phyloP scores from a whole-genome alignment of 352 stramenopile species.

The Globisporangium acanthophoron region DNA sequence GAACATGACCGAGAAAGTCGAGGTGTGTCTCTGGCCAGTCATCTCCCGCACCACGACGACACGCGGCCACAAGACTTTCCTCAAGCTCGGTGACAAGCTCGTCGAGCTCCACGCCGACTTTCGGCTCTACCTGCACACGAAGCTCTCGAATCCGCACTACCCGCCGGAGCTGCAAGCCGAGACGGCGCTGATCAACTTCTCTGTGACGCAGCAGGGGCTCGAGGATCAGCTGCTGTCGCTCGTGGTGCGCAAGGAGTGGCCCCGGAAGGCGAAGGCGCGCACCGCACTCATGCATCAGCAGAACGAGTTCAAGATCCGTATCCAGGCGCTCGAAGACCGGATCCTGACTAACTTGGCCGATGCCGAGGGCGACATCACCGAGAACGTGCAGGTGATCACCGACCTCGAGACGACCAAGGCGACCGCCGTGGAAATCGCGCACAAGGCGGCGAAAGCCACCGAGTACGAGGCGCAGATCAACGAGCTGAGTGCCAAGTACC shows the following conservation, averaged over 20 bases:
- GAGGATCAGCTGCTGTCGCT: conserved; percentile 88
- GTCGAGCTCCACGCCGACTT: conserved; percentile 82
- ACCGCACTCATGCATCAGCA: conserved; percentile 83
- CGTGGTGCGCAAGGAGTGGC: conserved; percentile 88
- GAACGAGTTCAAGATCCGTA: conserved; percentile 87
- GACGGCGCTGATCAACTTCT: conserved; percentile 91
- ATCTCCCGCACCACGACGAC: conserved; percentile 71
- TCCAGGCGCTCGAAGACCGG: conserved; percentile 86
- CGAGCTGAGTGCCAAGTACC: conserved; percentile 88
- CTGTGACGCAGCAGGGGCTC: conserved; percentile 84
- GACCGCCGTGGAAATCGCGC: conserved; percentile 82
- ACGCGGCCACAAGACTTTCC: conserved; percentile 61
- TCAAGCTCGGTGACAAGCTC: conserved; percentile 87
- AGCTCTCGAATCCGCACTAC: conserved; percentile 91
- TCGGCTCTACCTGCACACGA: conserved; percentile 88
- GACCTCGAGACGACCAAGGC: conserved; percentile 92
- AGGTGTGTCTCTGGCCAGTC: conserved; percentile 82
- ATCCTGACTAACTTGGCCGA: conserved; percentile 84
- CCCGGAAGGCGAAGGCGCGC: conserved; percentile 75
- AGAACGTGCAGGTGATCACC: conserved; percentile 95
- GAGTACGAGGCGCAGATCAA: conserved; percentile 80
- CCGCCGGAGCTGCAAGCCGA: conserved; percentile 89
- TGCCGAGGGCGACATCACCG: conserved; percentile 86
- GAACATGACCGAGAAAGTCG: conserved; percentile 86
- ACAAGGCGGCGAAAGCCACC: conserved; percentile 68